These are phyloP conservation scores for Saturnispora quitensis DNA, from an alignment of 805 yeast species.

Conservation along the genomic window DNA sequence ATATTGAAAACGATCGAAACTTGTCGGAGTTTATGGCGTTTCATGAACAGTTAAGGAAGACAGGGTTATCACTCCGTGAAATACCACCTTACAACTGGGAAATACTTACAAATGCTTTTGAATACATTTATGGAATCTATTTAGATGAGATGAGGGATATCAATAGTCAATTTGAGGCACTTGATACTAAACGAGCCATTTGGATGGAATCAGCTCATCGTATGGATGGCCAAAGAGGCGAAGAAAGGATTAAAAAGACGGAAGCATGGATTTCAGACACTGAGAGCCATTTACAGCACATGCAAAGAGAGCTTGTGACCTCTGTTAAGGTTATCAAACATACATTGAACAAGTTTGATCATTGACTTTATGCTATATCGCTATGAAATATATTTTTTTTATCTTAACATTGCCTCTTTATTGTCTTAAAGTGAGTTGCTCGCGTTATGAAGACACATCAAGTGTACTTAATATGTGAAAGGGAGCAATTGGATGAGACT, in stretches of 20 bases:
- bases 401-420: not conserved
- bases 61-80: slow-evolving; percentile 3
- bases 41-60: slow-evolving; percentile 2
- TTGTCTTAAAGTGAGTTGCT: not conserved
- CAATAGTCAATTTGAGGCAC: slow-evolving; percentile 15
- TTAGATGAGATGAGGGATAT: slow-evolving; percentile 16
- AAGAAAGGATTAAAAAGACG: slow-evolving; percentile 11
- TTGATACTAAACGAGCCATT: slow-evolving; percentile 16
- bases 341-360: slow-evolving; percentile 14
- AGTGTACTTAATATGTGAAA: slow-evolving; percentile 34
- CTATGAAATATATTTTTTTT: not conserved
- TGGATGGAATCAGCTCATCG: slow-evolving; percentile 23
- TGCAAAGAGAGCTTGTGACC: slow-evolving; percentile 14
- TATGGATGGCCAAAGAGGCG: slow-evolving; percentile 19
- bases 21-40: slow-evolving; percentile 1
- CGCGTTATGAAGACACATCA: not conserved
- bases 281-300: slow-evolving; percentile 11
- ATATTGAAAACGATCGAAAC: slow-evolving; percentile 6
- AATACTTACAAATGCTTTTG: slow-evolving; percentile 16
- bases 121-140: slow-evolving; percentile 17
- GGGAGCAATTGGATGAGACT: slow-evolving; percentile 46
- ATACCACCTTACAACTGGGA: slow-evolving; percentile 22
- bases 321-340: slow-evolving; percentile 18
- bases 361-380: not conserved
- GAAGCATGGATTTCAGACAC: slow-evolving; percentile 17